Base-by-base conservation (phyloP, 2,329 filamentous ascomycete genomes). In the Colletotrichum acutatum region DNA sequence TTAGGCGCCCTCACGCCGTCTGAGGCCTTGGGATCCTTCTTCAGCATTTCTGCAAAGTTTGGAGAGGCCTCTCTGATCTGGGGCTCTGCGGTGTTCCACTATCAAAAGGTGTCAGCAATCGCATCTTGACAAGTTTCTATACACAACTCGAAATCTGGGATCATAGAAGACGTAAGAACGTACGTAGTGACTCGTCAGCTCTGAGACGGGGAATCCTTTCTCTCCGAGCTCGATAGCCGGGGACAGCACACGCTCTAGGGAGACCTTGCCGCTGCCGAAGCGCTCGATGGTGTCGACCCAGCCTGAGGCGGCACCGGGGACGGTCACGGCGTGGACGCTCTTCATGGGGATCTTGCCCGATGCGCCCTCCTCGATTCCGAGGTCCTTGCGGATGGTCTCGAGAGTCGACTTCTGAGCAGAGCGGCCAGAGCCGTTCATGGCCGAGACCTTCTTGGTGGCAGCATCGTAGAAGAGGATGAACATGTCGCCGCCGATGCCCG, bases 401-500 rank as follows among this genome's bases (percentile, higher is more conserved):
- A 97, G 86, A 0, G 91, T 93, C 75, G 85, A 91, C 49, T 92
- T 90, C 64, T 84, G 87, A 5, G 94, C 91, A 4, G 95, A 90
- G 32, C 97, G 91, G n/a, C 97, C 97, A 1, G 95, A 98, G 24
- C 95, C 97, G 82, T 99, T 99, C 82, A 98, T 86, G 11, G 95
- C 94, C 67, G 91, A 92, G 9, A 98, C 92, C 75, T 93, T 93
- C 79, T 93, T 93, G 0, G 92, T 94, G 77, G 92, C 90, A 54
- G 95, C 94, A 80, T 97, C 90, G 85, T 96, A 98, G 87, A 91
- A 98, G 46, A 98, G 90, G 82, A 95, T 95, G 84, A 98, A 99
- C 91, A 98, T 95, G 84, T 99, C 97, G 75, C 97, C 97, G 70
- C 97, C 97, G 73, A 99, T 98, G 53, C 97, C 97, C 0, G 97